phyloP scores from a whole-genome alignment of 1,139 yeast species.

The Diutina scorzettiae region DNA sequence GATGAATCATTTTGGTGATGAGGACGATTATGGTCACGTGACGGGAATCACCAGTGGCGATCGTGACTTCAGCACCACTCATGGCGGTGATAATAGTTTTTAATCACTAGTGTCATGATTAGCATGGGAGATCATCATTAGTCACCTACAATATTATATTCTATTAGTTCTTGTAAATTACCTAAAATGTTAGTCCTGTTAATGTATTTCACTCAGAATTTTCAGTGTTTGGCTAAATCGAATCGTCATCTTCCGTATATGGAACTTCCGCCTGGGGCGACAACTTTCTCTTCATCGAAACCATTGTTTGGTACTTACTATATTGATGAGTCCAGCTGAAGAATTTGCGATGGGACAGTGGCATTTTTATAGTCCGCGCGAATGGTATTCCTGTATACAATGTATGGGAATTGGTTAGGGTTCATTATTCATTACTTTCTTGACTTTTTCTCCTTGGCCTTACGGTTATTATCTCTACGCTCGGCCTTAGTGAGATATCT shows the following conservation, averaged over 20 bases:
- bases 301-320: slow-evolving; percentile 1
- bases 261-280: slow-evolving; percentile 6
- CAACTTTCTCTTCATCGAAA: slow-evolving; percentile 5
- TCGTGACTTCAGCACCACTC: neutral
- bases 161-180: too few relatives aligned
- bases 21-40: too few relatives aligned
- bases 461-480: slow-evolving; percentile 54
- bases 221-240: slow-evolving; percentile 6
- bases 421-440: neutral
- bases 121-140: slow-evolving; percentile 5
- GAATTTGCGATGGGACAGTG: neutral
- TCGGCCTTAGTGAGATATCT: slow-evolving; percentile 75
- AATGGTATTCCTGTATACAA: neutral
- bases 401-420: neutral
- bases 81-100: neutral
- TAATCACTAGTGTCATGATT: slow-evolving; percentile 6
- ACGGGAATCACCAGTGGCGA: too few relatives aligned
- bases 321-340: too few relatives aligned
- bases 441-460: slow-evolving; percentile 27
- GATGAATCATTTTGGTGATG: too few relatives aligned
- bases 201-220: slow-evolving; percentile 3
- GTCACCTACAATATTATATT: too few relatives aligned
- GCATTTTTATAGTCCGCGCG: neutral
- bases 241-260: slow-evolving; percentile 6
- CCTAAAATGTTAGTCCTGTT: slow-evolving; percentile 2